Percentiles rank a stretch among this genome's conserved stretches.
Conservation (phyloP, 306 rosid species). For the Cucurbita moschata region DNA sequence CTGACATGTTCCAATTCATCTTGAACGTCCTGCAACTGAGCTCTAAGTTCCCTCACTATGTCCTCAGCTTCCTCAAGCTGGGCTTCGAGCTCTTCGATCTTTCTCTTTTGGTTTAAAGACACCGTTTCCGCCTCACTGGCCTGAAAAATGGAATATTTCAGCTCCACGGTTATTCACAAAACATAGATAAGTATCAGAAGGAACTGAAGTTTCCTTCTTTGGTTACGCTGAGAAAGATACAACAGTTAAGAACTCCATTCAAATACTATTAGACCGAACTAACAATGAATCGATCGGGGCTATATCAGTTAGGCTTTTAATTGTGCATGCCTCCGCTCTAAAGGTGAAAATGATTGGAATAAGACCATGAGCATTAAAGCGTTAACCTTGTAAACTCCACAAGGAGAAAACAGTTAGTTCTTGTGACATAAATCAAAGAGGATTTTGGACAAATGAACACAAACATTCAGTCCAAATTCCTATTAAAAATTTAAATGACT, state of each 20-base stretch:
- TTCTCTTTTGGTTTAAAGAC: conserved; percentile 40
- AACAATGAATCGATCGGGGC: background rate
- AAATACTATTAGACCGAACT: background rate
- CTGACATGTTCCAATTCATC: conserved; percentile 44
- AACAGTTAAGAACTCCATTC: background rate
- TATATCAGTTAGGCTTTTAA: background rate
- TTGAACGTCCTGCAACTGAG: conserved; percentile 52
- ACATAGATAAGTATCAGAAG: background rate
- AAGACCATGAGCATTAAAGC: background rate
- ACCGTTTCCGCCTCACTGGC: conserved; percentile 41
- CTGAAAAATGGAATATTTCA: conserved; percentile 21
- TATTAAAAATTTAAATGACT: too few relatives aligned
- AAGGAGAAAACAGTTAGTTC: background rate
- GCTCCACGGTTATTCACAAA: conserved; percentile 9
- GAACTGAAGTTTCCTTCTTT: background rate
- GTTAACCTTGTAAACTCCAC: background rate
- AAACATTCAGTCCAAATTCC: background rate
- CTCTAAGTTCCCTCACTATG: conserved; percentile 67
- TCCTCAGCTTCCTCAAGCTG: conserved; percentile 86
- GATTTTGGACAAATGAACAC: background rate
- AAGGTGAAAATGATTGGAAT: background rate
- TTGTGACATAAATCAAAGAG: background rate
- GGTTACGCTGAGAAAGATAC: background rate
- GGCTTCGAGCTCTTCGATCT: conserved; percentile 79
- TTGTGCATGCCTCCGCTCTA: background rate